phyloP scores from a whole-genome alignment of 306 rosid genomes.

The Quercus aquifolioides region DNA sequence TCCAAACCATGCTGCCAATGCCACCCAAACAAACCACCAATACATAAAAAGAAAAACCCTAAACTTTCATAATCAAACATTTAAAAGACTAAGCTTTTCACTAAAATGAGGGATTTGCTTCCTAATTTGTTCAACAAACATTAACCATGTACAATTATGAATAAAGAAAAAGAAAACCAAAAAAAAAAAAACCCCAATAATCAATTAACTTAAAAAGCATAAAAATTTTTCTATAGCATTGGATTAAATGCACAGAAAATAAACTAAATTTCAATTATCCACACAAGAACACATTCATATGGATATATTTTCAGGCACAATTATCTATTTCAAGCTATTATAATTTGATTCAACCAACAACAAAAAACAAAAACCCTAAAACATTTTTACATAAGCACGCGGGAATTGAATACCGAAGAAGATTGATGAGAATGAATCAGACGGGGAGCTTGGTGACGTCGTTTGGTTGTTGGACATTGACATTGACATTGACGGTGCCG shows the following conservation, averaged over 20 bases:
- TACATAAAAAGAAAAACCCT: too few relatives aligned
- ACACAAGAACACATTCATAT: neutral
- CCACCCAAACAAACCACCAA: too few relatives aligned
- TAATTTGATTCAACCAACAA: neutral
- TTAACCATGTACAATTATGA: neutral
- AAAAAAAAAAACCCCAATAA: neutral
- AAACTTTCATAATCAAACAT: too few relatives aligned
- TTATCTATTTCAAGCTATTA: neutral
- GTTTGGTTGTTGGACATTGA: neutral
- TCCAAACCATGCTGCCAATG: too few relatives aligned
- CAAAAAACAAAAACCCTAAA: neutral
- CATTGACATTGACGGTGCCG: too few relatives aligned
- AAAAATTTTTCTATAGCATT: neutral
- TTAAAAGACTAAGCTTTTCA: too few relatives aligned
- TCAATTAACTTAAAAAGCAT: neutral
- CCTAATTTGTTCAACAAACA: neutral
- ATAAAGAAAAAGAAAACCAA: neutral
- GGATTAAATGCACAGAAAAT: neutral
- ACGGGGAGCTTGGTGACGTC: slow-evolving; percentile 35
- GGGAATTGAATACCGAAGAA: slow-evolving; percentile 1
- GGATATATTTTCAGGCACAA: too few relatives aligned
- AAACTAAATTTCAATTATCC: neutral
- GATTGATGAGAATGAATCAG: slow-evolving; percentile 19
- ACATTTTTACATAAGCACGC: neutral
- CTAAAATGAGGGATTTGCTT: neutral